These are phyloP conservation scores for Vanrija pseudolonga DNA, from an alignment of 1,284 basidiomycete species.

Conservation along the genomic window DNA sequence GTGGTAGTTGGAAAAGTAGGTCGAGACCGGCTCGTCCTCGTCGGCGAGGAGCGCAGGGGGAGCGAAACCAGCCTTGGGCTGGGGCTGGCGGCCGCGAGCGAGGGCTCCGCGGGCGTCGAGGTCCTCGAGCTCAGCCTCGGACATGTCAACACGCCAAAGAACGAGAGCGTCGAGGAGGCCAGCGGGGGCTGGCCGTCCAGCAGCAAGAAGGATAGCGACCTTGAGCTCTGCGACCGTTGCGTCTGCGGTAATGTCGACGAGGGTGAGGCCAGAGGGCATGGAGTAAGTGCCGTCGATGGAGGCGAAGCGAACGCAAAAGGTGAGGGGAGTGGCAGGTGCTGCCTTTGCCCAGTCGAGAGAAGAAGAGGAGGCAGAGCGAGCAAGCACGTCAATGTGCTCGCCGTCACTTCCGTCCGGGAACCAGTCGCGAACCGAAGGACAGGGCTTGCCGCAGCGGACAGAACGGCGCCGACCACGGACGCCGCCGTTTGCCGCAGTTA, in stretches of 20 bases:
- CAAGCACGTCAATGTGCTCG: conserved; percentile 26
- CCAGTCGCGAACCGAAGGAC: conserved; percentile 19
- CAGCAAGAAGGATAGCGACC: conserved; percentile 28
- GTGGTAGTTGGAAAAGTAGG: conserved; percentile 33
- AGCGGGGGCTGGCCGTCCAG: conserved; percentile 18
- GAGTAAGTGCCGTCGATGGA: neutral
- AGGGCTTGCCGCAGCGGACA: neutral
- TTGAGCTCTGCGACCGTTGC: conserved; percentile 38
- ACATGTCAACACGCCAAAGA: conserved; percentile 45
- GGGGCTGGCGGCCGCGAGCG: conserved; percentile 40
- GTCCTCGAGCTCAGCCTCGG: conserved; percentile 38
- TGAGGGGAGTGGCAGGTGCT: neutral
- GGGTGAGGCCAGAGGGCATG: conserved; percentile 13
- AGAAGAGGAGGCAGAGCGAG: conserved; percentile 19
- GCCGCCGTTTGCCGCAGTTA: conserved; percentile 22
- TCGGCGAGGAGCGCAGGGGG: conserved; percentile 31
- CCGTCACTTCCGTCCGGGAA: conserved; percentile 7
- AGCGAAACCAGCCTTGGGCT: conserved; percentile 33
- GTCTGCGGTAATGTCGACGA: conserved; percentile 33
- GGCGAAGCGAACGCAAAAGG: conserved; percentile 9
- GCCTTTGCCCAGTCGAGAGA: conserved; percentile 7
- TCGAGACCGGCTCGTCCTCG: conserved; percentile 20
- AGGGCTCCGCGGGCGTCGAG: conserved; percentile 39
- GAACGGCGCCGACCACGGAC: neutral
- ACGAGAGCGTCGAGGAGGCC: conserved; percentile 24